phyloP scores from a whole-genome alignment of 192 early-diverging fungal species.

The Spinellus fusiger region DNA sequence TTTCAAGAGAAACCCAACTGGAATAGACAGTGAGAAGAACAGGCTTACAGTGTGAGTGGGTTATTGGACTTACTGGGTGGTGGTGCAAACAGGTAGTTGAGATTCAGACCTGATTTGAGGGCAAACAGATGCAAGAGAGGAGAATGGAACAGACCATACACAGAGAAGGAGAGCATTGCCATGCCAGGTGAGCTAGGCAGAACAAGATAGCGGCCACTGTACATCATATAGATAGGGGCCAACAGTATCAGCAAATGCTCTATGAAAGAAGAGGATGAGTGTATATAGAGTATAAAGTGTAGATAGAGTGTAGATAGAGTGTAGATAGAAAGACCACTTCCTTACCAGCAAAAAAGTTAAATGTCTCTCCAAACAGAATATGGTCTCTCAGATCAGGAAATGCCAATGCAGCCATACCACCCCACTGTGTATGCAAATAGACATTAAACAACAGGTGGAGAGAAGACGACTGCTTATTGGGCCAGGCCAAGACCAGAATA shows the following conservation, averaged over 20 bases:
- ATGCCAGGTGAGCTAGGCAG: slow-evolving; percentile 39
- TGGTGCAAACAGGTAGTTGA: slow-evolving; percentile 49
- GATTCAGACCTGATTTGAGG: slow-evolving; percentile 36
- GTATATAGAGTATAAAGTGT: not conserved
- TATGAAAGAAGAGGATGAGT: not conserved
- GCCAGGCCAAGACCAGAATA: slow-evolving; percentile 35
- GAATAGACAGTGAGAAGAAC: not conserved
- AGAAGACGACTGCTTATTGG: slow-evolving; percentile 31
- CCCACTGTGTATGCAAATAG: slow-evolving; percentile 55
- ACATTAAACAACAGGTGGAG: slow-evolving; percentile 44
- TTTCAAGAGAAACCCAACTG: slow-evolving; percentile 18
- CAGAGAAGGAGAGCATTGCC: slow-evolving; percentile 43
- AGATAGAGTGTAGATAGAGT: not conserved
- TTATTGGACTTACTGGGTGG: slow-evolving; percentile 39
- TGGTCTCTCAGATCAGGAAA: slow-evolving; percentile 49
- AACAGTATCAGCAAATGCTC: slow-evolving; percentile 43
- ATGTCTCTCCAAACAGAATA: slow-evolving; percentile 37
- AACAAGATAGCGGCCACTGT: slow-evolving; percentile 45
- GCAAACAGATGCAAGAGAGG: slow-evolving; percentile 37
- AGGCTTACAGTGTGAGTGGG: not conserved
- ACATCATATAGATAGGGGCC: slow-evolving; percentile 46
- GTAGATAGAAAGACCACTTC: not conserved
- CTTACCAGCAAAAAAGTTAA: slow-evolving; percentile 49
- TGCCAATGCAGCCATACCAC: slow-evolving; percentile 41
- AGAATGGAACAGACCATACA: slow-evolving; percentile 49